A percentile compares a stretch with the other conserved stretches of the same genome.
These are phyloP conservation scores for Entomortierella chlamydospora DNA, from an alignment of 192 early-diverging fungal genomes.

Conservation along the genomic window DNA sequence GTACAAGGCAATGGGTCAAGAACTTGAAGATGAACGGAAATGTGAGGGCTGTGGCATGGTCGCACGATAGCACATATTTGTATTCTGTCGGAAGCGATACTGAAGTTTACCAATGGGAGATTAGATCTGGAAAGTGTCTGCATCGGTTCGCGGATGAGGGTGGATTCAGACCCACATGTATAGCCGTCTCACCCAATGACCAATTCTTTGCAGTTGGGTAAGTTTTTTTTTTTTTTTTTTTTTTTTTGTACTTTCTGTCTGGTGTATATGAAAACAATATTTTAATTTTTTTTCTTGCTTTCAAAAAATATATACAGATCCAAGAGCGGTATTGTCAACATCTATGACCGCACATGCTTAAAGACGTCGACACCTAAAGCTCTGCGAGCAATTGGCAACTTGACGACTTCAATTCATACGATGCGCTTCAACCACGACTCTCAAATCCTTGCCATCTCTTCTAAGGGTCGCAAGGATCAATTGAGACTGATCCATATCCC, in stretches of 20 bases:
- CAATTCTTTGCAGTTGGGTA: slow-evolving; percentile 90
- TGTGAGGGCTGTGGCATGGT: slow-evolving; percentile 79
- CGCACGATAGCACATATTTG: slow-evolving; percentile 80
- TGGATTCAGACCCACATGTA: slow-evolving; percentile 75
- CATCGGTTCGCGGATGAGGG: slow-evolving; percentile 88
- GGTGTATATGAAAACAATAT: not conserved
- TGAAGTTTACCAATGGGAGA: slow-evolving; percentile 92
- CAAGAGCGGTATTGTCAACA: slow-evolving; percentile 87
- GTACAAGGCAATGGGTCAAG: slow-evolving; percentile 90
- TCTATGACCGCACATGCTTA: slow-evolving; percentile 78
- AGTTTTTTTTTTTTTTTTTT: slow-evolving; percentile 14
- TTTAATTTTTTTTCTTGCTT: too few species aligned
- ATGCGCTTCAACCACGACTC: slow-evolving; percentile 89
- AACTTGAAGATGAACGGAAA: slow-evolving; percentile 93
- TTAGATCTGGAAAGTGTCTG: slow-evolving; percentile 76
- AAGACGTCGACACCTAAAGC: slow-evolving; percentile 68
- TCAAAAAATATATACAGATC: too few species aligned
- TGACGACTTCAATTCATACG: slow-evolving; percentile 83
- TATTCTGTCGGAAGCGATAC: slow-evolving; percentile 85
- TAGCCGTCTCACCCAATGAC: slow-evolving; percentile 79
- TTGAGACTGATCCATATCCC: slow-evolving; percentile 88
- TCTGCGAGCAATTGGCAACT: slow-evolving; percentile 82
- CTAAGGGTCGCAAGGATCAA: slow-evolving; percentile 78
- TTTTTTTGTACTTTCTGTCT: slow-evolving; percentile 1
- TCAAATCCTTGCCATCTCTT: slow-evolving; percentile 84